phyloP scores from a whole-genome alignment of 768 basidiomycete species.

The Boletus coccyginus region DNA sequence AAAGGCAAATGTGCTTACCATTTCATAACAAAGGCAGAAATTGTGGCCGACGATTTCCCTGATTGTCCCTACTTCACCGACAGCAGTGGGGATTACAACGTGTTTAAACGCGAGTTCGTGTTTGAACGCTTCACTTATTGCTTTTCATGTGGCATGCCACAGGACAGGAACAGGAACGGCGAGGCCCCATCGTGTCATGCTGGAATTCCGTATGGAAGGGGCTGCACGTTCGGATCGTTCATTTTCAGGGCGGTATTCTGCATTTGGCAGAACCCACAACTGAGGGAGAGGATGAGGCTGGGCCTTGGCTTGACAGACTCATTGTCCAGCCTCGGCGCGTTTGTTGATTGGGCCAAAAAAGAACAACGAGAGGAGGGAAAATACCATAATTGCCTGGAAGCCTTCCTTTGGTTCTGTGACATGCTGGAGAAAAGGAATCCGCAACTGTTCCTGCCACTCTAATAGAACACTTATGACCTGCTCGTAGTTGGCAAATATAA shows the following conservation, averaged over 20 bases:
- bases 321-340: too few relatives aligned
- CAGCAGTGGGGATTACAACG: too few relatives aligned
- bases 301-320: background rate
- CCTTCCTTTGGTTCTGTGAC: background rate
- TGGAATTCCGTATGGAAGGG: background rate
- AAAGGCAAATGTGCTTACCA: slow-evolving; percentile 5
- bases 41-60: background rate
- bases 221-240: background rate
- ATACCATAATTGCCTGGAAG: background rate
- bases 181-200: background rate
- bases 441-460: too few relatives aligned
- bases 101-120: background rate
- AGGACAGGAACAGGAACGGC: background rate
- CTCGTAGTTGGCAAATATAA: too few relatives aligned
- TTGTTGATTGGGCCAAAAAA: too few relatives aligned
- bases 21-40: background rate
- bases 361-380: background rate
- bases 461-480: too few relatives aligned
- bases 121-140: background rate
- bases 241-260: background rate
- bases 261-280: background rate
- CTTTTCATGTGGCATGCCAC: background rate
- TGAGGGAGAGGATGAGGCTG: background rate
- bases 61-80: too few relatives aligned
- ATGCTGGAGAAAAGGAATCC: too few relatives aligned